Base-by-base conservation (phyloP, 805 yeast genomes). In the Candida xiaguanensis region DNA sequence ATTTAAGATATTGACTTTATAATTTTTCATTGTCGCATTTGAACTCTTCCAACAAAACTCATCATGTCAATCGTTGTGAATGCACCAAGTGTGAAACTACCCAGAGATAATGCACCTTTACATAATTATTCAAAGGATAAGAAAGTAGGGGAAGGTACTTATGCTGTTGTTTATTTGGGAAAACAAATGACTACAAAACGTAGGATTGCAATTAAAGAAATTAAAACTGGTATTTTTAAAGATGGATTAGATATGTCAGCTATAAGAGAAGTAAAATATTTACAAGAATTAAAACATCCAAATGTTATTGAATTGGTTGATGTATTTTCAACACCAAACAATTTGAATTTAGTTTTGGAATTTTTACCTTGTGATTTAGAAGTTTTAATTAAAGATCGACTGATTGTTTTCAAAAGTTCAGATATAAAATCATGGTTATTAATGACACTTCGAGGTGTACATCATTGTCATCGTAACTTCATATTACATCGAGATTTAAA, bases 171-270 rank as follows among this genome's bases (percentile, higher is more conserved):
- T 5, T 88, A 82, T 53, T 70, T 90, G 12, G 98, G 98, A 2
- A 78, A 72, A 29, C 84, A 84, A 55, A 49, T 68, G 9, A 73
- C 78, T 20, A 59, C 62, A 35, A 63, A 59, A 5, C 62, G 90
- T 39, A 70, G 72, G 37, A 82, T 93, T 24, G 99, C 99, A 48
- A 82, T 95, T 44, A 93, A 93, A 56, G 96, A 89, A 67, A 93
- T 93, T 71, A 93, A 93, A 54, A 84, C 95, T 0, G 95, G 95
- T 2, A 82, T 85, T 43, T 90, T 90, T 67, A 88, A 89, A 58
- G 98, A 93, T 64, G 99, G 99, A 0, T 65, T 93, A 38, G 99
- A 93, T 63, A 91, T 93, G 96, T 85, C 95, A 18, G 99, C 99
- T 27, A 77, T 89, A n/a, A 61, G 97, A 48, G 97, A 90, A 58